Percentiles rank a stretch among this genome's conserved stretches.
phyloP scores from a whole-genome alignment of 768 basidiomycete species.

The Boletus reticuloceps region DNA sequence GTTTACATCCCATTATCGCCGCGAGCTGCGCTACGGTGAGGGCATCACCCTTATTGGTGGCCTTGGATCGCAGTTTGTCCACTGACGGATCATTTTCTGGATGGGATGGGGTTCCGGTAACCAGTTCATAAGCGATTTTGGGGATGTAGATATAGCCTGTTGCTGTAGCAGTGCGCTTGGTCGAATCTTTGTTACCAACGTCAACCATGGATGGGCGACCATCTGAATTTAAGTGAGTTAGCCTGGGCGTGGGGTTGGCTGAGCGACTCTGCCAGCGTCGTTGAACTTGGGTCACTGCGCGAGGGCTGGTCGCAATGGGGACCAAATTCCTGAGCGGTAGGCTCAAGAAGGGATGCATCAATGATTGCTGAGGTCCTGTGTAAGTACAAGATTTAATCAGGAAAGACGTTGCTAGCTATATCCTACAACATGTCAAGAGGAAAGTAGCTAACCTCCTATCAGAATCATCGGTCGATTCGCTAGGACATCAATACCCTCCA shows the following conservation, averaged over 20 bases:
- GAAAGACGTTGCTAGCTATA: conserved; percentile 16
- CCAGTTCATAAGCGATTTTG: conserved; percentile 58
- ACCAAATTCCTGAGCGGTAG: neutral
- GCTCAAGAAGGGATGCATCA: neutral
- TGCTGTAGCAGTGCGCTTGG: conserved; percentile 72
- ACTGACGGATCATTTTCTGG: conserved; percentile 12
- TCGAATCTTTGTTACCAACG: conserved; percentile 59
- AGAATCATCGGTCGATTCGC: conserved; percentile 88
- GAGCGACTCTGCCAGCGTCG: conserved; percentile 25
- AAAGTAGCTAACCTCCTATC: conserved; percentile 83
- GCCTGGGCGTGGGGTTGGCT: conserved; percentile 6
- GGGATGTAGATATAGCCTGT: conserved; percentile 71
- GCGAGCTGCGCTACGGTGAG: conserved; percentile 79
- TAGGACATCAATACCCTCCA: conserved; percentile 75
- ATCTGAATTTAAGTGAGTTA: conserved; percentile 72
- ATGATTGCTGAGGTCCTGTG: conserved; percentile 16
- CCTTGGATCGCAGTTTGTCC: conserved; percentile 46
- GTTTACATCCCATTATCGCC: conserved; percentile 85
- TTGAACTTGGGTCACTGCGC: conserved; percentile 1
- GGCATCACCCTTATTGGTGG: conserved; percentile 63
- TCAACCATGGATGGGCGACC: conserved; percentile 86
- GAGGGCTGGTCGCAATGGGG: neutral
- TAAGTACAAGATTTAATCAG: conserved; percentile 24
- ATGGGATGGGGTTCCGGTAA: conserved; percentile 34
- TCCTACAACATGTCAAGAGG: conserved; percentile 17